A percentile compares a stretch with the other conserved stretches of the same genome.
Conservation (phyloP, 2,329 filamentous ascomycete species). For the Colletotrichum agaves region DNA sequence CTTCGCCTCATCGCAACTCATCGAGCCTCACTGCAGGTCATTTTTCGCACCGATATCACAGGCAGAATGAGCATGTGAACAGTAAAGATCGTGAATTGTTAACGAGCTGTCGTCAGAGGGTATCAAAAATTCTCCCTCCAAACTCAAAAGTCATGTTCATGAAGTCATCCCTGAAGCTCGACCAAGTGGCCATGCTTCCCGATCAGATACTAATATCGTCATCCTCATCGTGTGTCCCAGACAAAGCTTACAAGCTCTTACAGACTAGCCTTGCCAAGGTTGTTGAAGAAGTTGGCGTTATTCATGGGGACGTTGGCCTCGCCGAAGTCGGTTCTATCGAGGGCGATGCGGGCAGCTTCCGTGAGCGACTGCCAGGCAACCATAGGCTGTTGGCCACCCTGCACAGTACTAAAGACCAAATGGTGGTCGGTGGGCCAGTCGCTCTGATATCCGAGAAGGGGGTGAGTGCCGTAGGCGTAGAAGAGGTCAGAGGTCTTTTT, state of each 20-base stretch:
- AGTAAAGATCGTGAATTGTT: conserved; percentile 16
- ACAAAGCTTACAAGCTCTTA: neutral
- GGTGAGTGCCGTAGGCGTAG: conserved; percentile 42
- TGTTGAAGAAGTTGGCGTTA: conserved; percentile 34
- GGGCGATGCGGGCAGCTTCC: conserved; percentile 45
- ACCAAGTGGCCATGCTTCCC: neutral
- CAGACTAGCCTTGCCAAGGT: conserved; percentile 35
- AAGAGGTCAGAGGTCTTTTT: conserved; percentile 40
- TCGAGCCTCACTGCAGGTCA: neutral
- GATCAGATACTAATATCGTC: conserved; percentile 27
- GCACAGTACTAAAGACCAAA: conserved; percentile 46
- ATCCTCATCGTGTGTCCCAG: neutral
- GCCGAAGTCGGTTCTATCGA: conserved; percentile 52
- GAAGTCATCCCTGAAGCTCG: conserved; percentile 18
- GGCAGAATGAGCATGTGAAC: neutral
- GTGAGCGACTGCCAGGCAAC: conserved; percentile 53
- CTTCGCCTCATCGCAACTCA: neutral
- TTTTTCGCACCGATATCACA: too few species aligned
- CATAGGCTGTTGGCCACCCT: conserved; percentile 52
- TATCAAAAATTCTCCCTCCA: conserved; percentile 15
- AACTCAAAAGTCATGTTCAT: conserved; percentile 19
- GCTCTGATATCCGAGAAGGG: conserved; percentile 47
- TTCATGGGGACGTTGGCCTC: conserved; percentile 52
- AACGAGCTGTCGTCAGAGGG: conserved; percentile 21
- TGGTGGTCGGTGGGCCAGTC: conserved; percentile 49